Base-by-base conservation (phyloP, 2,329 filamentous ascomycete species). In the Colletotrichum agaves region DNA sequence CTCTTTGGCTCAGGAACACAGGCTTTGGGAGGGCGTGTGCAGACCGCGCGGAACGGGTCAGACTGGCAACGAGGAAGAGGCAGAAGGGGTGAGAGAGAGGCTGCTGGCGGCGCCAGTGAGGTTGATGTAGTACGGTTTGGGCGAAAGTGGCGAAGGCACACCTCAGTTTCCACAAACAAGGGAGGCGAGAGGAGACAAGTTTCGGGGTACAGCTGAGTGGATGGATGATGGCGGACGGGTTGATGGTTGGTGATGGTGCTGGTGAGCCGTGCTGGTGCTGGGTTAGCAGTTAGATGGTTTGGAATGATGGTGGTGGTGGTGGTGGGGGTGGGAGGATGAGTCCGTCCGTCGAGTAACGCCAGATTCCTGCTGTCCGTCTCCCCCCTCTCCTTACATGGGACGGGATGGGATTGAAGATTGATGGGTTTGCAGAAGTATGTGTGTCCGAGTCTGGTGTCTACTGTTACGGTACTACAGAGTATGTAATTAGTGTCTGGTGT, bases 111-210 rank as follows among this genome's bases (percentile, higher is more conserved):
- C 64, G 61, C 46, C 17, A 63, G 33, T 19, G 61, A 67, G 64
- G 46, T 67, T 59, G 53, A 67, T 67, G 64, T 64, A 64, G 53
- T 59, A 58, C 53, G 53, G 41, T 63, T 59, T 63, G 52, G 61
- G 46, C 23, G 21, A 67, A 37, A 67, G 64, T 64, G 64, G 64
- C 64, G 53, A 67, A 67, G 44, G 37, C 59, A 17, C 39, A 44
- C 41, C 35, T 44, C 43, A 59, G 23, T 35, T 31, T n/a, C 19
- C 49, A 46, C 37, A 27, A 39, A 63, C 60, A 63, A 67, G 59
- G 43, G 35, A 67, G 50, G 43, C 43, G 49, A 37, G 23, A 57
- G 27, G 41, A 44, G 60, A 37, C 27, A 21, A 21, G 39, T 59
- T 59, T 63, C 64, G 64, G 52, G 53, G 64, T 39, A 41, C 47